A percentile compares a stretch with the other conserved stretches of the same genome.
These are phyloP conservation scores for Violaceomyces palustris DNA, from an alignment of 1,284 basidiomycete genomes.

Conservation along the genomic window DNA sequence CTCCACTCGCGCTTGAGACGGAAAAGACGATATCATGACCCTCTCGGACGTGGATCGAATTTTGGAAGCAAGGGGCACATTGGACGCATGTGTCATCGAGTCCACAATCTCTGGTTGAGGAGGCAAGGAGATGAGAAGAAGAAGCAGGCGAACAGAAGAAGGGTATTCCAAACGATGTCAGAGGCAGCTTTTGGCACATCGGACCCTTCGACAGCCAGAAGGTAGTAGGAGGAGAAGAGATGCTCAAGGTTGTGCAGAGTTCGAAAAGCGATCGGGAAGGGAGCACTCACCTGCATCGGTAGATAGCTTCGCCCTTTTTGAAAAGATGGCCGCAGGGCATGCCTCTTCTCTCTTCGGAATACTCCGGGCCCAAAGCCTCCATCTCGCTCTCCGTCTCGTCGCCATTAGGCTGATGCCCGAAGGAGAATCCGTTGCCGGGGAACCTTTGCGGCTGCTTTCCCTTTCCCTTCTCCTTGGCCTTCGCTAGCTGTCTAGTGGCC, in stretches of 20 bases:
- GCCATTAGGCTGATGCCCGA: constrained; percentile 1
- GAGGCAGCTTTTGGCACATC: not conserved
- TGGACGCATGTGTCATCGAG: constrained; percentile 51
- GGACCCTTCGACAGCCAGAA: not conserved
- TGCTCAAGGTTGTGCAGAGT: no score
- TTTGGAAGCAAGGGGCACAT: constrained; percentile 48
- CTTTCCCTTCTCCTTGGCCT: constrained; percentile 35
- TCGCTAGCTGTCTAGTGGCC: constrained; percentile 19
- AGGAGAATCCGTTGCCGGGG: not conserved
- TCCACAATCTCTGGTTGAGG: constrained; percentile 40
- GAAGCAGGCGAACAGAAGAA: not conserved
- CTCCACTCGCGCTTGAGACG: constrained; percentile 41
- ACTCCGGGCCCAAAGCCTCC: constrained; percentile 32
- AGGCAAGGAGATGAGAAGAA: no score
- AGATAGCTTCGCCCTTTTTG: constrained; percentile 52
- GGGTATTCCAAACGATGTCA: constrained; percentile 2
- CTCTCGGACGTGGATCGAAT: constrained; percentile 40
- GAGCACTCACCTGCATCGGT: constrained; percentile 41
- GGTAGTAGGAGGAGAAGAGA: not conserved
- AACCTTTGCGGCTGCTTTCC: constrained; percentile 20
- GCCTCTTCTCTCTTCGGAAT: constrained; percentile 41
- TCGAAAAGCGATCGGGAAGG: not conserved
- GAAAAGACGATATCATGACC: constrained; percentile 50
- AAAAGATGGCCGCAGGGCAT: constrained; percentile 53
- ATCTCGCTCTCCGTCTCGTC: not conserved